A percentile compares a stretch with the other conserved stretches of the same genome.
phyloP scores from a whole-genome alignment of 139 green algal species.

The Tetraselmis striata region DNA sequence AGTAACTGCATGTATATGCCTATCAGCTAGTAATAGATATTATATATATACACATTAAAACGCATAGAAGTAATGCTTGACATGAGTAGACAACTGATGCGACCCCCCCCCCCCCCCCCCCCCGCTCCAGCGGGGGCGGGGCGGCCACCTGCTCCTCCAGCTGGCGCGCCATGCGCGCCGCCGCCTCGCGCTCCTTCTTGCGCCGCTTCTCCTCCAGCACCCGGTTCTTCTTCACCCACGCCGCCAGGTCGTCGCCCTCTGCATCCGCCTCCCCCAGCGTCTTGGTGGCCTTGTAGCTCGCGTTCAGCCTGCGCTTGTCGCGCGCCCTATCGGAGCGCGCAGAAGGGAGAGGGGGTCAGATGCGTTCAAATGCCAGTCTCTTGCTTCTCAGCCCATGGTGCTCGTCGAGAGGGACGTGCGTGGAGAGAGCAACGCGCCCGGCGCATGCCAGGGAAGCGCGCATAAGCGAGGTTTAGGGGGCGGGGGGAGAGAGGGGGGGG shows the following conservation, averaged over 20 bases:
- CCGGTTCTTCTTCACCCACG: conserved; percentile 58
- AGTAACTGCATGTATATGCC: too few species aligned
- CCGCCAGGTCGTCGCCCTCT: conserved; percentile 57
- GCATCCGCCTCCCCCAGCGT: conserved; percentile 47
- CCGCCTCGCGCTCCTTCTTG: conserved; percentile 12
- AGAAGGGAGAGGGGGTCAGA: too few species aligned
- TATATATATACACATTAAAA: too few species aligned
- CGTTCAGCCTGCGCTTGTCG: conserved; percentile 34
- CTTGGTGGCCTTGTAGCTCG: conserved; percentile 29
- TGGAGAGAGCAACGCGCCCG: too few species aligned
- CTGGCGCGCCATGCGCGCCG: conserved; percentile 18
- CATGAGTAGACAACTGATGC: too few species aligned
- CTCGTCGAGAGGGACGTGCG: too few species aligned
- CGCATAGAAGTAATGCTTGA: too few species aligned
- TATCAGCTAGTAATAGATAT: too few species aligned
- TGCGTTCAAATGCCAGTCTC: background rate
- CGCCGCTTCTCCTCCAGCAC: conserved; percentile 29
- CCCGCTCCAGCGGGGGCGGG: background rate
- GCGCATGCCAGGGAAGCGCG: too few species aligned
- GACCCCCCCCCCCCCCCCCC: background rate
- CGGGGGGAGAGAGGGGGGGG: too few species aligned
- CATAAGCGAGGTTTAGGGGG: too few species aligned
- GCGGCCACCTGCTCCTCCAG: conserved; percentile 18
- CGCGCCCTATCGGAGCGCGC: conserved; percentile 20
- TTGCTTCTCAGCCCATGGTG: background rate